Evolutionary conservation across 768 basidiomycete genomes (phyloP).

Genomic region (Panaeolus cyanescens): DNA sequence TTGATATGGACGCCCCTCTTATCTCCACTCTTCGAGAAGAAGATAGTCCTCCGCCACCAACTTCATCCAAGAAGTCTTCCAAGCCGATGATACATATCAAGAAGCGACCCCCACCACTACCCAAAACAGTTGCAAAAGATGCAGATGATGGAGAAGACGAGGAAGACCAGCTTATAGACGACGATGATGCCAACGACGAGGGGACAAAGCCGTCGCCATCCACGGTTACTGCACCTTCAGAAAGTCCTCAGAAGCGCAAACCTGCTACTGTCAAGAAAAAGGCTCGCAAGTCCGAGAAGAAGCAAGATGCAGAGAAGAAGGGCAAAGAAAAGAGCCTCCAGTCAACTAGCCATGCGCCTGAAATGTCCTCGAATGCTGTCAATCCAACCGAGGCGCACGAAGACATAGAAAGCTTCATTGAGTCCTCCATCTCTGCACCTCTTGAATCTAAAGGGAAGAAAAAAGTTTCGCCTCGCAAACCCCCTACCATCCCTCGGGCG

Average conservation of each 20-base stretch:
- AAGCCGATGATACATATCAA: conserved; percentile 12
- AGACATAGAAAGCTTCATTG: conserved; percentile 28
- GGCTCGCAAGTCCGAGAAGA: conserved; percentile 55
- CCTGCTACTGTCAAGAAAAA: conserved; percentile 46
- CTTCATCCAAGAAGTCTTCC: conserved; percentile 19
- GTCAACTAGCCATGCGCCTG: conserved; percentile 29
- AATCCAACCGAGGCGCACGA: conserved; percentile 39
- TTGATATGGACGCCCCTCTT: conserved; percentile 78
- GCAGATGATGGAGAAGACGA: conserved; percentile 70
- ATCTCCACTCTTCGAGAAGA: conserved; percentile 81
- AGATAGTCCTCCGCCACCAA: conserved; percentile 60
- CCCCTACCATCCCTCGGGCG: conserved; percentile 35
- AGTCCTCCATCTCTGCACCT: conserved; percentile 20
- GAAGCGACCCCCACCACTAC: conserved; percentile 20
- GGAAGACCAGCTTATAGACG: conserved; percentile 83
- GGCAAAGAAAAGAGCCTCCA: conserved; percentile 40
- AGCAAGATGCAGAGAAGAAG: conserved; percentile 48
- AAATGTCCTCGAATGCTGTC: conserved; percentile 44
- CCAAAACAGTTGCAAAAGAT: conserved; percentile 25
- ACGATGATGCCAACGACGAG: conserved; percentile 50
- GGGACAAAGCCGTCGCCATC: conserved; percentile 33
- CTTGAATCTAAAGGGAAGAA: conserved; percentile 46
- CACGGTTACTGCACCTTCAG: conserved; percentile 26
- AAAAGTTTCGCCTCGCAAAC: conserved; percentile 48
- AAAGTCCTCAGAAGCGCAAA: conserved; percentile 51